phyloP scores from a whole-genome alignment of 768 basidiomycete genomes.

The Amanita subjunquillea region DNA sequence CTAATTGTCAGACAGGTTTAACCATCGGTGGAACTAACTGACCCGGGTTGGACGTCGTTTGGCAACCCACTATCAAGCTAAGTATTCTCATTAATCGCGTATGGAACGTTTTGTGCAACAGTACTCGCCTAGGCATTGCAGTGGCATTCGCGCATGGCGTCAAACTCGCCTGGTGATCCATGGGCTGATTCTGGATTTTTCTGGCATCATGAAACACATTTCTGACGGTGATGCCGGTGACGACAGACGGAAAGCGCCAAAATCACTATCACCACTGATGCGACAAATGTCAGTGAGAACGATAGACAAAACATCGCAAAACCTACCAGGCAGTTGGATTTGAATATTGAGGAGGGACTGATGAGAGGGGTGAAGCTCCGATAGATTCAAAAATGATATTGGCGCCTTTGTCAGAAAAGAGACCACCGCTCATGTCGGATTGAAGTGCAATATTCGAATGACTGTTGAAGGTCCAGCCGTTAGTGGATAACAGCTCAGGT shows the following conservation, averaged over 20 bases:
- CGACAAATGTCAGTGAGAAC: not conserved
- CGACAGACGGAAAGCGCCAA: no score
- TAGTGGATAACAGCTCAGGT: not conserved
- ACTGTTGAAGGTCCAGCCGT: not conserved
- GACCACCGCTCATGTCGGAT: not conserved
- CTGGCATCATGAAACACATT: no score
- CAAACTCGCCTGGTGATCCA: not conserved
- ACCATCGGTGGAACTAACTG: no score
- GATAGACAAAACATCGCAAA: not conserved
- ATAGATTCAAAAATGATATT: not conserved
- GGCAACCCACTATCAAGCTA: not conserved
- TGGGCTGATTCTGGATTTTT: not conserved
- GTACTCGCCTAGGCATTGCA: not conserved
- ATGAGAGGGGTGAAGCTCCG: not conserved
- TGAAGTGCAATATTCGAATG: not conserved
- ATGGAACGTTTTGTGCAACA: not conserved
- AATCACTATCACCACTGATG: not conserved
- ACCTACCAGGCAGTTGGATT: not conserved
- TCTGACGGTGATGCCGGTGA: no score
- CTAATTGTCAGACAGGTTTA: no score
- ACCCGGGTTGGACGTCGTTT: no score
- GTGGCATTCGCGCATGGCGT: not conserved
- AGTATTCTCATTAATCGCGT: not conserved
- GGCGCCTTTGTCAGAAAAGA: not conserved
- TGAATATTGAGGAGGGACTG: no score